Evolutionary conservation across 1,284 basidiomycete species (phyloP).

Genomic region (Mycosarcoma mackinlayi): DNA sequence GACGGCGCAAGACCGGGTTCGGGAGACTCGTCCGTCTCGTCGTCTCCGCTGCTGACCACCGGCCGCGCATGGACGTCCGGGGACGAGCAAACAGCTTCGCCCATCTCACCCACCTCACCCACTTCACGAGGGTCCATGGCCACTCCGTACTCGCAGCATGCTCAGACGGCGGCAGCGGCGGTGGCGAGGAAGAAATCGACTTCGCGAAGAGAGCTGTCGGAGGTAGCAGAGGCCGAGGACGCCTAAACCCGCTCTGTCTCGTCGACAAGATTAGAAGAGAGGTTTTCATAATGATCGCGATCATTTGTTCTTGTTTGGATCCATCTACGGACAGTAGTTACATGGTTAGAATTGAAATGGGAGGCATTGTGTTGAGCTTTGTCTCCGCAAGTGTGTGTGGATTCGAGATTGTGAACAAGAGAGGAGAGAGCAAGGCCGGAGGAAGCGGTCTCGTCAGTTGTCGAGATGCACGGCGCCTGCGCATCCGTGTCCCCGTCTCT

Average conservation of each 20-base stretch:
- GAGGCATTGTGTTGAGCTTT: too few relatives aligned
- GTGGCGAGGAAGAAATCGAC: constrained; percentile 2
- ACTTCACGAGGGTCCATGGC: not conserved
- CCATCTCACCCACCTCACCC: not conserved
- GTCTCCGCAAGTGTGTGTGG: too few relatives aligned
- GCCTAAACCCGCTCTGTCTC: not conserved
- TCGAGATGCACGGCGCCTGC: too few relatives aligned
- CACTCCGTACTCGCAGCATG: too few relatives aligned
- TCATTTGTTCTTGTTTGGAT: not conserved
- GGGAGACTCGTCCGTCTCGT: not conserved
- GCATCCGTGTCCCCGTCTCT: too few relatives aligned
- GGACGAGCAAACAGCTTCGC: not conserved
- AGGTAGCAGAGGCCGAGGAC: constrained; percentile 29
- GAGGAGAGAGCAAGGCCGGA: too few relatives aligned
- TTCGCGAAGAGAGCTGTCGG: constrained; percentile 21
- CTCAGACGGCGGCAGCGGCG: too few relatives aligned
- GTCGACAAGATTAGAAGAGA: not conserved
- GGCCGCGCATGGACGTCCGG: not conserved
- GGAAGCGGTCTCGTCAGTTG: too few relatives aligned
- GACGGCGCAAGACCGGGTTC: not conserved
- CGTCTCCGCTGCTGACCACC: not conserved
- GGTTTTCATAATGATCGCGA: too few relatives aligned
- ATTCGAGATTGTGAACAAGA: too few relatives aligned
- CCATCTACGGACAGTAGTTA: too few relatives aligned
- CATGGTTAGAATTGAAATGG: too few relatives aligned